Evolutionary conservation across 257 asterid species (phyloP).

Genomic region (Cordia subcordata): DNA sequence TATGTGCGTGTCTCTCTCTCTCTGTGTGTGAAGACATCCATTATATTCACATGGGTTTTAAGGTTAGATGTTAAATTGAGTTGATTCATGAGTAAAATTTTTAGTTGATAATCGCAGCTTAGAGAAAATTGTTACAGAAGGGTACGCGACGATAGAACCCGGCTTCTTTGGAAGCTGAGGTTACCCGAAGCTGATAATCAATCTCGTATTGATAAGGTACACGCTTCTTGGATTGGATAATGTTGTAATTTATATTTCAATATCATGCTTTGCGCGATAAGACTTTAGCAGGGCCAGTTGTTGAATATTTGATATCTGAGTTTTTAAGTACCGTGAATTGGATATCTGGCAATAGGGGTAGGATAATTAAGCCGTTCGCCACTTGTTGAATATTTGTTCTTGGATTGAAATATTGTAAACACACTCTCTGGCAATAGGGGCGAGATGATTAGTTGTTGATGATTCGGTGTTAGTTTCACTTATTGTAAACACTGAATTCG

Average conservation of each 20-base stretch:
- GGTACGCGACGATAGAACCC: constrained; percentile 43
- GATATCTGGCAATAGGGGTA: too few species aligned
- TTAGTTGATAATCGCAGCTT: constrained; percentile 43
- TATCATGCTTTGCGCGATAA: too few species aligned
- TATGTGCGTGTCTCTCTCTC: background rate
- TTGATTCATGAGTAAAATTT: constrained; percentile 6
- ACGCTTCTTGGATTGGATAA: background rate
- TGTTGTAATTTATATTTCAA: too few species aligned
- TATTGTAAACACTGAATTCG: too few species aligned
- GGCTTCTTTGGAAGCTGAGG: constrained; percentile 81
- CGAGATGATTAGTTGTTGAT: too few species aligned
- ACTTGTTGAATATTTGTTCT: background rate
- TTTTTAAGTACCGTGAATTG: too few species aligned
- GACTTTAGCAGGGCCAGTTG: too few species aligned
- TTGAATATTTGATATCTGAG: too few species aligned
- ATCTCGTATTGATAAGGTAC: constrained; percentile 34
- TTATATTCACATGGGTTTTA: background rate
- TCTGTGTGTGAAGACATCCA: background rate
- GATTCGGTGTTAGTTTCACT: too few species aligned
- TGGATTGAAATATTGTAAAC: background rate
- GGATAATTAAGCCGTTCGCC: background rate
- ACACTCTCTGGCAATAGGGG: too few species aligned
- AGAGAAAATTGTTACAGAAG: constrained; percentile 85
- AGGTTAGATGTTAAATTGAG: background rate
- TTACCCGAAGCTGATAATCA: constrained; percentile 33